Evolutionary conservation across 352 stramenopile genomes (phyloP).

Genomic region (Globisporangium orthogonon): DNA sequence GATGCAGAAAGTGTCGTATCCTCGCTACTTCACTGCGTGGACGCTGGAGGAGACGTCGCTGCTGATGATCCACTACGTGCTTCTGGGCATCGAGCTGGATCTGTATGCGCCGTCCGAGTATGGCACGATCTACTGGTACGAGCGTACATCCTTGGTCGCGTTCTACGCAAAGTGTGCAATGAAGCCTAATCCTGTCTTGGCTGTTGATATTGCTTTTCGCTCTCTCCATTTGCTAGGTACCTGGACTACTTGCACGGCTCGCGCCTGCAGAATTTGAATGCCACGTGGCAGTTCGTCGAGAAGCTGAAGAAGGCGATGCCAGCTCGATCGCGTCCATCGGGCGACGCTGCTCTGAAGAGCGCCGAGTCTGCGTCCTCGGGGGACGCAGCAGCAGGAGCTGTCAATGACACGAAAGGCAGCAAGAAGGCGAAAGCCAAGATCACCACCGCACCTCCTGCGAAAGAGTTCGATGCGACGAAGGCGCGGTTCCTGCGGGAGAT

Average conservation of each 20-base stretch:
- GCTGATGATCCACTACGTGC: conserved; percentile 78
- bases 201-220: background rate
- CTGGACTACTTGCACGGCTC: conserved; percentile 82
- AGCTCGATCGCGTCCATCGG: background rate
- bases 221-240: conserved; percentile 33
- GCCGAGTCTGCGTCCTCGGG: background rate
- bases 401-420: conserved; percentile 3
- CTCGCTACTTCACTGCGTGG: conserved; percentile 81
- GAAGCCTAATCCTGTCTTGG: background rate
- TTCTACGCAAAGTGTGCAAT: background rate
- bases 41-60: conserved; percentile 64
- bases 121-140: conserved; percentile 72
- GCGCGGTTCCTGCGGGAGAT: conserved; percentile 67
- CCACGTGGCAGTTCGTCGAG: conserved; percentile 78
- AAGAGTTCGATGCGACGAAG: conserved; percentile 36
- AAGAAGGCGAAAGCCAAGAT: conserved; percentile 27
- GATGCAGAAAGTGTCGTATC: conserved; percentile 57
- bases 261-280: conserved; percentile 73
- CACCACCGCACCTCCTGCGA: background rate
- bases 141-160: background rate
- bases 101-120: conserved; percentile 69
- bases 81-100: conserved; percentile 69
- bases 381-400: background rate
- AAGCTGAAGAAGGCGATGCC: conserved; percentile 74
- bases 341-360: background rate